phyloP scores from a whole-genome alignment of 768 basidiomycete species.

The Cystofilobasidium bisporidii region DNA sequence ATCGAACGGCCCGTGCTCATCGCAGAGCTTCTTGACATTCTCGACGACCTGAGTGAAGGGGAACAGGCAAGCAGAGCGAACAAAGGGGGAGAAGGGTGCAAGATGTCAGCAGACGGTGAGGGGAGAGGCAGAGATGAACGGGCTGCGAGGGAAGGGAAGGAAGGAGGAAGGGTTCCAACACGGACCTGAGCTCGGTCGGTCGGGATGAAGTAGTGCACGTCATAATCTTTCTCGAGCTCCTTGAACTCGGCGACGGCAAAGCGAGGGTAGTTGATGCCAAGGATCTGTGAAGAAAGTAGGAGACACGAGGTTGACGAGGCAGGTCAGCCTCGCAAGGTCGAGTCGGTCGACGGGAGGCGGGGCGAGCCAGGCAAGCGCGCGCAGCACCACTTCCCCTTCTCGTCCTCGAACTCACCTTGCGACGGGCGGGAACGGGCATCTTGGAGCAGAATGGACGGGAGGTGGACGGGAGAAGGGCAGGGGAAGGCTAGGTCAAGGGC shows the following conservation, averaged over 20 bases:
- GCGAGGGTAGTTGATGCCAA: conserved; percentile 28
- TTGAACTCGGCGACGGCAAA: conserved; percentile 29
- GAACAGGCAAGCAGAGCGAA: not conserved
- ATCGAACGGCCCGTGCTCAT: conserved; percentile 28
- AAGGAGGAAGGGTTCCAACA: too few relatives aligned
- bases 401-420: not conserved
- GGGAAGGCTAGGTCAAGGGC: too few relatives aligned
- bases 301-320: not conserved
- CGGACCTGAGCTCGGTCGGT: conserved; percentile 19
- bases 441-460: not conserved
- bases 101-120: too few relatives aligned
- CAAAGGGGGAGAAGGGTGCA: too few relatives aligned
- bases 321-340: too few relatives aligned
- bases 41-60: conserved; percentile 18
- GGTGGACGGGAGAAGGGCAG: too few relatives aligned
- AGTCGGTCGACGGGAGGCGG: too few relatives aligned
- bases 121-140: too few relatives aligned
- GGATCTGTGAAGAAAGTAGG: conserved; percentile 16
- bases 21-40: conserved; percentile 25
- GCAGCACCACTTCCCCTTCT: too few relatives aligned
- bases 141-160: too few relatives aligned
- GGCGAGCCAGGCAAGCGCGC: too few relatives aligned
- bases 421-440: not conserved
- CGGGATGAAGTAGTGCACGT: conserved; percentile 30
- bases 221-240: conserved; percentile 28